These are phyloP conservation scores for Nicotiana obtusifolia DNA, from an alignment of 257 asterid genomes.

Conservation along the genomic window DNA sequence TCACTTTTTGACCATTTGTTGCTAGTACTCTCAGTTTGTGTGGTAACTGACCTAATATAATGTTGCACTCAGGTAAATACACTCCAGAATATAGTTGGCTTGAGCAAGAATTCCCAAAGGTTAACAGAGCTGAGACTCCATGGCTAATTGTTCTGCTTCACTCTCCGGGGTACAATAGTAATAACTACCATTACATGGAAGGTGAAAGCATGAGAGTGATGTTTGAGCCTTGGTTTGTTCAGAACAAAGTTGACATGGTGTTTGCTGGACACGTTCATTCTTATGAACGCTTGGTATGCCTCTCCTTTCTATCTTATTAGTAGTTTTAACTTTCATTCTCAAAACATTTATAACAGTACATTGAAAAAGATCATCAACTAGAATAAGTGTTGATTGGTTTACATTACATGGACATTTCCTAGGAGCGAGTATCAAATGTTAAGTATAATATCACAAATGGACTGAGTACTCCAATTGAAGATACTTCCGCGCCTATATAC, in stretches of 20 bases:
- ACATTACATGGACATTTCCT: not conserved
- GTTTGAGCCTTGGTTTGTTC: constrained; percentile 47
- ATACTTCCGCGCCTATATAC: constrained; percentile 43
- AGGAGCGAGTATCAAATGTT: constrained; percentile 44
- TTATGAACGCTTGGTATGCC: constrained; percentile 44
- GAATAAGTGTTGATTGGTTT: not conserved
- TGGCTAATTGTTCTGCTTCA: constrained; percentile 47
- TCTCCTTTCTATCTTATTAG: not conserved
- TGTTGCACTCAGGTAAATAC: constrained; percentile 27
- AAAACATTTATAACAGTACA: not conserved
- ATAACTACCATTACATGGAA: constrained; percentile 49
- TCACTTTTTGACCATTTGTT: not conserved
- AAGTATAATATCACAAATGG: constrained; percentile 43
- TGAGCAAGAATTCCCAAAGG: constrained; percentile 32
- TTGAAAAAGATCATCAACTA: not conserved
- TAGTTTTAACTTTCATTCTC: not conserved
- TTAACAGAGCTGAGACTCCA: constrained; percentile 41
- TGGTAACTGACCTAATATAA: not conserved
- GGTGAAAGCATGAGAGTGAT: constrained; percentile 50
- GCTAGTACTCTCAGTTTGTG: not conserved
- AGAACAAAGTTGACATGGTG: constrained; percentile 43
- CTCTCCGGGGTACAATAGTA: constrained; percentile 41
- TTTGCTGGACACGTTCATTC: constrained; percentile 54
- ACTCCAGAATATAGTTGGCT: constrained; percentile 49
- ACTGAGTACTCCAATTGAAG: constrained; percentile 29